These are phyloP conservation scores for Coelastrella sp. DNA, from an alignment of 139 green algal genomes.

Conservation along the genomic window DNA sequence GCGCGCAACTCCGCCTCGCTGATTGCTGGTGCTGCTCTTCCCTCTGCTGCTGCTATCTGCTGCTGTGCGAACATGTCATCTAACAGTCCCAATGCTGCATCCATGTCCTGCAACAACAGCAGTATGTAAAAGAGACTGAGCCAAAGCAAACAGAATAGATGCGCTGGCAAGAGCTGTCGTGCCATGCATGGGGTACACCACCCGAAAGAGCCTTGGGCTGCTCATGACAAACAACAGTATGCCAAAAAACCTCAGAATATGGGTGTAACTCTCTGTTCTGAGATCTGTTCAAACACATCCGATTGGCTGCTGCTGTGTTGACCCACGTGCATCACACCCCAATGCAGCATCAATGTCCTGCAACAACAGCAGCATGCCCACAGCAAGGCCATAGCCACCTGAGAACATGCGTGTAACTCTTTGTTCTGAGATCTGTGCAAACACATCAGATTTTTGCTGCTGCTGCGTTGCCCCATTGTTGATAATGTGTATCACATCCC, in stretches of 20 bases:
- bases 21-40: constrained; percentile 14
- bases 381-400: too few relatives aligned
- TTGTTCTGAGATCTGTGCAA: too few relatives aligned
- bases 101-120: constrained; percentile 24
- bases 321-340: background rate
- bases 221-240: background rate
- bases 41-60: constrained; percentile 13
- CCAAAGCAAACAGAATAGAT: background rate
- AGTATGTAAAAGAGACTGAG: background rate
- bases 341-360: background rate
- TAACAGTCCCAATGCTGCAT: background rate
- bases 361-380: background rate
- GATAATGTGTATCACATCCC: too few relatives aligned
- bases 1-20: constrained; percentile 67
- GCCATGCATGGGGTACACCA: too few relatives aligned
- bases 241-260: background rate
- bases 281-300: background rate
- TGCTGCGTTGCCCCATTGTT: too few relatives aligned
- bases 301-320: background rate
- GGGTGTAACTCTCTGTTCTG: too few relatives aligned
- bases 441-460: background rate
- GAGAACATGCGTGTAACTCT: too few relatives aligned
- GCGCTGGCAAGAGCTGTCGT: too few relatives aligned
- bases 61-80: constrained; percentile 36
- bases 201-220: too few relatives aligned